Conservation (phyloP, 2,329 filamentous ascomycete species). For the Aureobasidium uvarum region DNA sequence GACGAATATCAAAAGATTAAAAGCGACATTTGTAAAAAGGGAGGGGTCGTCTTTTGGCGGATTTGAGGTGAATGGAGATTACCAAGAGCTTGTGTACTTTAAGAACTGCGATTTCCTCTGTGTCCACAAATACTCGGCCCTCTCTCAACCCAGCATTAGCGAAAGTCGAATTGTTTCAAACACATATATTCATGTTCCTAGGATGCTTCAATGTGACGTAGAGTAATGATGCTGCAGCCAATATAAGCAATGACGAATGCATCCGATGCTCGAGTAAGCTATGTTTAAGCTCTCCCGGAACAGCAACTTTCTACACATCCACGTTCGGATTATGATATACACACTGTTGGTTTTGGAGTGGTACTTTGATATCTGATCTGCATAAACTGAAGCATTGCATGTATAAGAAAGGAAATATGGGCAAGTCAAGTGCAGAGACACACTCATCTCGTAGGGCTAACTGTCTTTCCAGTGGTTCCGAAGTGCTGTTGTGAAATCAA, state of each 20-base stretch:
- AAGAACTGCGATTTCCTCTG: slow-evolving; percentile 27
- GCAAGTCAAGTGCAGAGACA: background rate
- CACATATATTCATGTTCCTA: background rate
- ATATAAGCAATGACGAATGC: background rate
- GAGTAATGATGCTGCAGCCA: background rate
- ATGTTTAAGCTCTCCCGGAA: background rate
- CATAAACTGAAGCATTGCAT: background rate
- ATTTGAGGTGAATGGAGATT: slow-evolving; percentile 23
- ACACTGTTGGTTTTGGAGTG: background rate
- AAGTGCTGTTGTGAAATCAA: background rate
- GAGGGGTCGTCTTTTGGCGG: slow-evolving; percentile 26
- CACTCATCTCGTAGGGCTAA: background rate
- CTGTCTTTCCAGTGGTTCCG: background rate
- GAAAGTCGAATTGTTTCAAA: slow-evolving; percentile 8
- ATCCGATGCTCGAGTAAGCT: background rate
- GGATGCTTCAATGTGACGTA: background rate
- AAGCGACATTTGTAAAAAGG: slow-evolving; percentile 27
- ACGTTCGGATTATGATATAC: background rate
- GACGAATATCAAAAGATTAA: slow-evolving; percentile 23
- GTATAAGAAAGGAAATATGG: background rate
- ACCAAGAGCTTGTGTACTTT: slow-evolving; percentile 26
- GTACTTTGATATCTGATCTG: background rate
- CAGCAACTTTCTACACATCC: background rate
- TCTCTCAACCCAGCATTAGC: slow-evolving; percentile 11
- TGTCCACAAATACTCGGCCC: slow-evolving; percentile 18